Base-by-base conservation (phyloP, 768 basidiomycete genomes). In the Phlegmacium glaucopus region DNA sequence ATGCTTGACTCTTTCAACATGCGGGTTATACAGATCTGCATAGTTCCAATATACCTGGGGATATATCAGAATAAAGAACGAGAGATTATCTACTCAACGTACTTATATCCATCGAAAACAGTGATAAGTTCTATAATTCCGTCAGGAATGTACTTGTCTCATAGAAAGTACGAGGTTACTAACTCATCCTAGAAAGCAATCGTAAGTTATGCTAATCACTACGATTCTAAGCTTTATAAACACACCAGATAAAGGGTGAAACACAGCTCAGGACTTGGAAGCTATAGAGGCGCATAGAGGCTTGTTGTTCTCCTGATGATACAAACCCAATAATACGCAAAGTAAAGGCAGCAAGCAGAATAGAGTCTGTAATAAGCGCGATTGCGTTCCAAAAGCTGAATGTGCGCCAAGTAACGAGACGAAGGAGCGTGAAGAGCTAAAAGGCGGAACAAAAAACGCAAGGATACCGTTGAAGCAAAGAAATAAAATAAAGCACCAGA, bases 1-100 rank as follows among this genome's bases (percentile, higher is more conserved):
- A 96, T 83, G 3, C 90, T 85, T 15, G 91, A 94, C 66, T 97
- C 93, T 60, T 87, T 85, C 52, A 97, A 67, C 94, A 97, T 97
- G 10, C 92, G 77, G 15, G 90, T 83, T 2, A 95, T 83, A 51
- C 94, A 94, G 25, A 97, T 92, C 61, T 95, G 92, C 84, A 96
- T 84, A 0, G 87, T 93, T 7, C 94, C 94, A 39, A 97, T 82
- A 56, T 89, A 89, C 59, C 86, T 43, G 8, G 28, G 39, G 42
- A 15, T 9, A 40, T 42, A 29, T 35, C 9, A 49, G 28, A 16
- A 39, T 15, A 37, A 34, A 32, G 1, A 29, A n/a, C 25, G 42
- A 32, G 18, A n/a, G 42, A 28, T 11, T 45, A n/a, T 27, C 38
- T 29, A 9, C 30, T 13, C n/a, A 32, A 42, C 78, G 55, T 52